Conservation (phyloP, 371 early-diverging fungal species). For the Dichotomocladium elegans region DNA sequence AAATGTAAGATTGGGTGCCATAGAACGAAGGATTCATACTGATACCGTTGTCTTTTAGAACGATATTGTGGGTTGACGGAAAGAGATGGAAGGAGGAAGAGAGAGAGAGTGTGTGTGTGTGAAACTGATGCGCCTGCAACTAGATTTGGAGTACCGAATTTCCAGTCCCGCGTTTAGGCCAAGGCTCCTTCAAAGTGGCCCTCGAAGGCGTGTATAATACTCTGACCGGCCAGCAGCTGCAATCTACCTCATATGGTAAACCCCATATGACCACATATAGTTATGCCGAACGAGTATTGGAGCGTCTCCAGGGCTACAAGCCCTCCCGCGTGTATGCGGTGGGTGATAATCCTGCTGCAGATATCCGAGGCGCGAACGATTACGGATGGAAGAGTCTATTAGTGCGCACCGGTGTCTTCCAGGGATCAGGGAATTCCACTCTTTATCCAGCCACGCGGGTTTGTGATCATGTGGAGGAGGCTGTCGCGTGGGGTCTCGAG, state of each 20-base stretch:
- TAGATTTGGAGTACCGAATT: slow-evolving; percentile 86
- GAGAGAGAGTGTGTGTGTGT: background rate
- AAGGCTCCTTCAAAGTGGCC: slow-evolving; percentile 74
- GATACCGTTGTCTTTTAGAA: slow-evolving; percentile 16
- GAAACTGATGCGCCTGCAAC: too few species aligned
- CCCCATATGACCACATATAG: slow-evolving; percentile 72
- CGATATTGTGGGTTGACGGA: slow-evolving; percentile 27
- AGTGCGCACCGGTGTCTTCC: slow-evolving; percentile 81
- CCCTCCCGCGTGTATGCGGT: slow-evolving; percentile 56
- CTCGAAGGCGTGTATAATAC: slow-evolving; percentile 52
- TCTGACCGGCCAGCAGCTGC: slow-evolving; percentile 35
- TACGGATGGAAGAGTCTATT: slow-evolving; percentile 80
- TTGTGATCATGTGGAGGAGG: slow-evolving; percentile 74
- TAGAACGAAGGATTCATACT: background rate
- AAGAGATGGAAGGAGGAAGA: background rate
- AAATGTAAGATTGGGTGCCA: slow-evolving; percentile 42
- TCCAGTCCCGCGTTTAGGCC: slow-evolving; percentile 74
- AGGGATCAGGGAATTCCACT: slow-evolving; percentile 50
- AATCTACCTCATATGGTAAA: slow-evolving; percentile 82
- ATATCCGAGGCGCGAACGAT: slow-evolving; percentile 79
- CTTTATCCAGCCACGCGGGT: slow-evolving; percentile 57
- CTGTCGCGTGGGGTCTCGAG: slow-evolving; percentile 57
- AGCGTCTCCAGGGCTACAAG: background rate
- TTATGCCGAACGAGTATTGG: slow-evolving; percentile 58
- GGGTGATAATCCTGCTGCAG: slow-evolving; percentile 76